phyloP scores from a whole-genome alignment of 2,329 filamentous ascomycete genomes.

The Colletotrichum sp. region DNA sequence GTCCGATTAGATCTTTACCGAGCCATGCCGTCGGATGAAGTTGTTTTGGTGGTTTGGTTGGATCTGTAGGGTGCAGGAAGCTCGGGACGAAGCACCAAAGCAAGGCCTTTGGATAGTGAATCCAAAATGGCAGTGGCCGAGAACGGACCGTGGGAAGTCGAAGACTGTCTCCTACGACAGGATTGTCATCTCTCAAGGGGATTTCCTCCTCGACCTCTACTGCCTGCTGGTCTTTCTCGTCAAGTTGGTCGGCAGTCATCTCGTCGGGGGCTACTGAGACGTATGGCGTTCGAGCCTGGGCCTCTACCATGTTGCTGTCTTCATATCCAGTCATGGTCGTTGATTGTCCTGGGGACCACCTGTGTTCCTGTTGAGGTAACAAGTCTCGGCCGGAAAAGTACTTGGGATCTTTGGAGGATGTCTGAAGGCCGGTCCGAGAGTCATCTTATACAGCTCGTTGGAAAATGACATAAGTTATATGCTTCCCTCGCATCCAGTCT shows the following conservation, averaged over 20 bases:
- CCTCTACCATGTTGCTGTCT: background rate
- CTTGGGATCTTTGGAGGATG: background rate
- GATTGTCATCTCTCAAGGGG: background rate
- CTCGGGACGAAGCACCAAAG: background rate
- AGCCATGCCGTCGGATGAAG: constrained; percentile 2
- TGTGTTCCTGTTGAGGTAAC: background rate
- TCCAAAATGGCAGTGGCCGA: background rate
- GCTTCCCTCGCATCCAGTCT: background rate
- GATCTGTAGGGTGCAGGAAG: background rate
- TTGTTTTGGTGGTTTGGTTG: background rate
- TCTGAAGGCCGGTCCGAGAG: background rate
- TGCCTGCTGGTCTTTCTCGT: background rate
- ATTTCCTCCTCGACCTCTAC: background rate
- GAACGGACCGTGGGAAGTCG: background rate
- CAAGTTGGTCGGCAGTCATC: background rate
- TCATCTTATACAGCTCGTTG: background rate
- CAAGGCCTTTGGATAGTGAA: background rate
- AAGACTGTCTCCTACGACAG: background rate
- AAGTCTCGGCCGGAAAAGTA: background rate
- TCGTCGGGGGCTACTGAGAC: background rate
- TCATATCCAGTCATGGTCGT: background rate
- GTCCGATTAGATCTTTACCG: background rate
- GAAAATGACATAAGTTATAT: background rate
- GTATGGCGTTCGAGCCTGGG: background rate
- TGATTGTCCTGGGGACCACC: background rate